Base-by-base conservation (phyloP, 164 flowering plant species). In the Santalum album region DNA sequence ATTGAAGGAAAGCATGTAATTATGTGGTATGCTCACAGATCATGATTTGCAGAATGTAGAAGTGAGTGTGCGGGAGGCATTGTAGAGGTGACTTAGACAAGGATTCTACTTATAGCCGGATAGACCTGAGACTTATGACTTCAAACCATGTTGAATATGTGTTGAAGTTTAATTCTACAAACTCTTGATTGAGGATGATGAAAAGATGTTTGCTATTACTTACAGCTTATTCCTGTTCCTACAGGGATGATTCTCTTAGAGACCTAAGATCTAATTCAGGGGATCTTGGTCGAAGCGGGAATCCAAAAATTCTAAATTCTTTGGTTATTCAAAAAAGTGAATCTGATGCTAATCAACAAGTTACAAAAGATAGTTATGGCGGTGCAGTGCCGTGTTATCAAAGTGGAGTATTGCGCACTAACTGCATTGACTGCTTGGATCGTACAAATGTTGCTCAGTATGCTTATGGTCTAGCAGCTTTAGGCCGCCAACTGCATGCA, bases 381-480 rank as follows among this genome's bases (percentile, higher is more conserved):
- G 69, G 76, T 49, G 55, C 65, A 23, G 75, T 62, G 35, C 82
- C 95, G 42, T 53, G 59, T 49, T 88, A 76, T 56, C 99, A 92
- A 70, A 86, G 86, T 72, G 99, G 99, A 53, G 96, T 92, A 56
- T 72, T 92, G 62, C 87, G 99, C 11, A 89, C 99, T 1, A 92
- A 92, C 50, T 92, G 99, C 69, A 89, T 92, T 49, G 99, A 92
- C 60, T 92, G 99, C 69, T 78, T 92, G 73, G 96, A 89, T 64
- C 89, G 99, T 35, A 92, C 99, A 72, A 92, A 92, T 76, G 99
- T 92, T 56, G 96, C 96, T 23, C 96, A 86, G 63, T 89, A 92
- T 82, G 98, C 96, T 52, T 92, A 84, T 65, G 98, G 98, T 9
- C 71, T 89, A 35, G 96, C 79, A 55, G 94, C 99, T 63, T 73